These are phyloP conservation scores for Eucalyptus curtisii DNA, from an alignment of 345 rosid species.

Conservation along the genomic window DNA sequence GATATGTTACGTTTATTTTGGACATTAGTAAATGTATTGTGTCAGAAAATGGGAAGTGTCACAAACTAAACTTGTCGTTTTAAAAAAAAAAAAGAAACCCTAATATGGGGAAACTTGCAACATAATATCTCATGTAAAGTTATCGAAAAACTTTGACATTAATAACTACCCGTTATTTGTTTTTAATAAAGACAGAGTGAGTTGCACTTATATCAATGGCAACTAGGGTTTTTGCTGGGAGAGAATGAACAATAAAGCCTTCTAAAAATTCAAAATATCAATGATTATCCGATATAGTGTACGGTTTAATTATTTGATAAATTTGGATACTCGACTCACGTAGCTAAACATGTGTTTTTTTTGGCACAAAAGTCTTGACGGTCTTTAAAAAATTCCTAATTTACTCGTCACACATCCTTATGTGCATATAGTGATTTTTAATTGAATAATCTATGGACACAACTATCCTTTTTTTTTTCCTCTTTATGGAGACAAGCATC, in stretches of 20 bases:
- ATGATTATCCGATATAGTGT: background rate
- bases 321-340: background rate
- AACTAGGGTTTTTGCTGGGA: background rate
- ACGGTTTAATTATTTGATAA: background rate
- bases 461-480: background rate
- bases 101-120: background rate
- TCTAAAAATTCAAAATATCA: background rate
- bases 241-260: background rate
- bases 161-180: background rate
- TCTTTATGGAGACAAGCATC: background rate
- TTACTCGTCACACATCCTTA: background rate
- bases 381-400: background rate
- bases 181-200: background rate
- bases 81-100: accelerated
- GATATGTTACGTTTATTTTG: background rate
- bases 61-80: background rate
- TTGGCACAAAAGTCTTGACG: background rate
- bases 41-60: background rate
- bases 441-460: background rate
- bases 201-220: background rate
- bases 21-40: background rate
- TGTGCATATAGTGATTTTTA: background rate
- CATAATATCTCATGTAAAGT: background rate
- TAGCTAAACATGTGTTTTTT: background rate
- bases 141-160: background rate